Conservation (phyloP, 192 early-diverging fungal species). For the Coemansia sp. region DNA sequence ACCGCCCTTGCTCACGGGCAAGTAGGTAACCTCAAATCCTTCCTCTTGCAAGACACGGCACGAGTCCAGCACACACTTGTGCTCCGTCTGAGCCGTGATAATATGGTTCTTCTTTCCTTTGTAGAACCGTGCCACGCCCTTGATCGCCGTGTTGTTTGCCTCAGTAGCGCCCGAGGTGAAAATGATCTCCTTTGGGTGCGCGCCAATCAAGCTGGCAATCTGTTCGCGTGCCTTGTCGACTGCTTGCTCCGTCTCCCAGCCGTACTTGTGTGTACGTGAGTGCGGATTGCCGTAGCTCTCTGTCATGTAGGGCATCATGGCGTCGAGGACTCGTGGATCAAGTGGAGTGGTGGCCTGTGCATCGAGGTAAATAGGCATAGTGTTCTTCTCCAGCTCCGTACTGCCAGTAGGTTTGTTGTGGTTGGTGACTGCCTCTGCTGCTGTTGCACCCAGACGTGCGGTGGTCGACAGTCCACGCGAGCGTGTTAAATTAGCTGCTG, state of each 20-base stretch:
- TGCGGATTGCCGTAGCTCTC: conserved; percentile 94
- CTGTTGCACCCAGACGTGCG: conserved; percentile 5
- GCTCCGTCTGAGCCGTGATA: conserved; percentile 96
- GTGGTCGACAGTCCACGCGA: conserved; percentile 32
- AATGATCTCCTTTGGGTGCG: conserved; percentile 94
- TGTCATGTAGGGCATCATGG: conserved; percentile 93
- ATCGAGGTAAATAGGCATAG: conserved; percentile 88
- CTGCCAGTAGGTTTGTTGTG: conserved; percentile 38
- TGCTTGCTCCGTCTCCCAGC: conserved; percentile 92
- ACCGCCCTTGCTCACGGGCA: conserved; percentile 84
- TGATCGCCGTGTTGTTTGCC: conserved; percentile 92
- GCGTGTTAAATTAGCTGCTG: conserved; percentile 2
- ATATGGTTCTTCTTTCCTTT: conserved; percentile 92
- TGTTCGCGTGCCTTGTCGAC: conserved; percentile 87
- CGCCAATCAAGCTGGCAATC: conserved; percentile 82
- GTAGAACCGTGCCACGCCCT: conserved; percentile 95
- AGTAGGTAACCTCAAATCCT: conserved; percentile 93
- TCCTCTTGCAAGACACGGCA: conserved; percentile 95
- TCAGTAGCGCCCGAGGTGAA: conserved; percentile 97
- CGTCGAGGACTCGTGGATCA: conserved; percentile 89
- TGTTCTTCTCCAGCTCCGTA: conserved; percentile 10
- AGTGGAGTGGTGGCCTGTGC: conserved; percentile 91
- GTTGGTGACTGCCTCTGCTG: conserved; percentile 35
- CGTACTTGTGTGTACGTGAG: conserved; percentile 94
- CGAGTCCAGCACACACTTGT: conserved; percentile 97